Percentiles rank a stretch among this genome's conserved stretches.
Conservation (phyloP, 129 eudicot genomes). For the Ambrosia artemisiifolia region DNA sequence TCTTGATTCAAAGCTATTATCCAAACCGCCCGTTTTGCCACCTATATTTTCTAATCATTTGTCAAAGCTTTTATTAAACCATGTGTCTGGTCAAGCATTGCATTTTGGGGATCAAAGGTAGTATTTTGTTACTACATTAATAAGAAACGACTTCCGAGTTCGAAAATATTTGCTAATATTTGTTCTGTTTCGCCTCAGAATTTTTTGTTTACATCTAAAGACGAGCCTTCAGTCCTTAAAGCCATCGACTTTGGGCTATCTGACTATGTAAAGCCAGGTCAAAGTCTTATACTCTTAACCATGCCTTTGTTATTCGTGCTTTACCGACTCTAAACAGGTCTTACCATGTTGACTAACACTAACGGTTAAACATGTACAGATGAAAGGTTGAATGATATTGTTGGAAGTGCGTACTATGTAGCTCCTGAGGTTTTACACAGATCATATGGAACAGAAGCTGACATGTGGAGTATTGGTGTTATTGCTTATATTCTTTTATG, state of each 20-base stretch:
- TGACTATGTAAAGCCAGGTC: constrained; percentile 99
- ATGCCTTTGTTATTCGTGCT: neutral
- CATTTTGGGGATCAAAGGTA: too few species aligned
- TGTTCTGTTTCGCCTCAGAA: constrained; percentile 57
- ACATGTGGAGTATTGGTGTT: constrained; percentile 99
- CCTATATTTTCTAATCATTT: neutral
- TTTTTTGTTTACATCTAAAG: constrained; percentile 80
- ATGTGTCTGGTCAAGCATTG: too few species aligned
- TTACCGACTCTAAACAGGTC: neutral
- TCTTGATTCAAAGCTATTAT: neutral
- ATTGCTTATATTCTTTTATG: constrained; percentile 96
- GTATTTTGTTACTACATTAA: too few species aligned
- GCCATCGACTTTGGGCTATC: constrained; percentile 99
- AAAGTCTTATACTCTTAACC: constrained; percentile 15
- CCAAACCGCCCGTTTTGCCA: neutral
- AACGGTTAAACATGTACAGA: constrained; percentile 56
- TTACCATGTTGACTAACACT: too few species aligned
- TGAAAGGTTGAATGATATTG: constrained; percentile 97
- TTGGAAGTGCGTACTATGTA: constrained; percentile 98
- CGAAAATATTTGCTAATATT: constrained; percentile 17
- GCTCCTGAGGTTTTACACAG: constrained; percentile 99
- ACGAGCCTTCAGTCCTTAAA: constrained; percentile 78
- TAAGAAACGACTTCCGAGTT: too few species aligned
- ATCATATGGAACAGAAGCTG: constrained; percentile 98
- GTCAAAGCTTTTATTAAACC: neutral